Evolutionary conservation across 257 asterid genomes (phyloP).

Genomic region (Penstemon newberryi): DNA sequence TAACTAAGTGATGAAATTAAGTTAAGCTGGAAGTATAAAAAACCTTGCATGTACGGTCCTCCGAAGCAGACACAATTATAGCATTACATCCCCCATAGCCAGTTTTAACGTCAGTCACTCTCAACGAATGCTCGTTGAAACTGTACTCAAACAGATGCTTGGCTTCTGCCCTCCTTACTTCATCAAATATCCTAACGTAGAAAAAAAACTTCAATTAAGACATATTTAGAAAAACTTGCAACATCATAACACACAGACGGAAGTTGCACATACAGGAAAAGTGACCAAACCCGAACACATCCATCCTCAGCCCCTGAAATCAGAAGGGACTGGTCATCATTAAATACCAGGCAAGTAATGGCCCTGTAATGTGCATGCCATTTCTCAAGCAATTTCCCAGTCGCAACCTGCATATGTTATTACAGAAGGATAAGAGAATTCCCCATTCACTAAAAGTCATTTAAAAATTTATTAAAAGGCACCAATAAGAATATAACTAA

Average conservation of each 20-base stretch:
- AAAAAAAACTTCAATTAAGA: slow-evolving; percentile 19
- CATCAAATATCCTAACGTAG: slow-evolving; percentile 73
- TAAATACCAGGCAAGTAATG: slow-evolving; percentile 70
- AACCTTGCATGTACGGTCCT: slow-evolving; percentile 99
- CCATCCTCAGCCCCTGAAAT: slow-evolving; percentile 95
- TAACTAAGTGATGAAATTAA: not conserved
- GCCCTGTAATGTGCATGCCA: slow-evolving; percentile 95
- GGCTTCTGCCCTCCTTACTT: slow-evolving; percentile 51
- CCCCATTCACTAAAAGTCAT: slow-evolving; percentile 8
- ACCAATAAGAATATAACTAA: not conserved
- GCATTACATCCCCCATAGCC: slow-evolving; percentile 83
- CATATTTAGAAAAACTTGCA: slow-evolving; percentile 6
- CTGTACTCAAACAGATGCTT: slow-evolving; percentile 66
- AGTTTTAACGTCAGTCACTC: slow-evolving; percentile 71
- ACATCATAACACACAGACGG: not conserved
- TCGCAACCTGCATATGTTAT: slow-evolving; percentile 55
- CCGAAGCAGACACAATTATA: slow-evolving; percentile 80
- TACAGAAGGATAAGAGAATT: not conserved
- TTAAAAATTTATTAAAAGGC: slow-evolving; percentile 4
- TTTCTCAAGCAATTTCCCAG: slow-evolving; percentile 79
- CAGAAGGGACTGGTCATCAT: slow-evolving; percentile 85
- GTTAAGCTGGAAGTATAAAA: not conserved
- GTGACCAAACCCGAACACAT: slow-evolving; percentile 93
- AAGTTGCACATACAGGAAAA: slow-evolving; percentile 56
- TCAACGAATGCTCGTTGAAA: slow-evolving; percentile 75